phyloP scores from a whole-genome alignment of 2,329 filamentous ascomycete genomes.

The Aureobasidium uvarum region DNA sequence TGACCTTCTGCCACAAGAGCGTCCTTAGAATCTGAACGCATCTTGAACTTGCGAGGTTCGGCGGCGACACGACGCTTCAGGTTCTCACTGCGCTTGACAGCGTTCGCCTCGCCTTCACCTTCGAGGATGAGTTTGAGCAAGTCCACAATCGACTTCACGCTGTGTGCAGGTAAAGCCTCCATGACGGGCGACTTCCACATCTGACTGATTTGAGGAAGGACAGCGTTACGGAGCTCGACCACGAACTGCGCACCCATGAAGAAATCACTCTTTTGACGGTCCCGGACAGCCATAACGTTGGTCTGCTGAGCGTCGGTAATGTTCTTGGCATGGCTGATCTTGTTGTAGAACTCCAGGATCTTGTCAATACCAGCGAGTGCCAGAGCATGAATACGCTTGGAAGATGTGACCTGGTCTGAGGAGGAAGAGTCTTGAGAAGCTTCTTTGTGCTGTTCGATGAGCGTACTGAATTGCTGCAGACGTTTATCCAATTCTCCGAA shows the following conservation, averaged over 20 bases:
- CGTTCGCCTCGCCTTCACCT: slow-evolving; percentile 71
- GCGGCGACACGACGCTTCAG: slow-evolving; percentile 49
- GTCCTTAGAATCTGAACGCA: slow-evolving; percentile 45
- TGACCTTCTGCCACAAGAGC: slow-evolving; percentile 53
- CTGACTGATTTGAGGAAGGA: slow-evolving; percentile 71
- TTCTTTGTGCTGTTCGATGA: slow-evolving; percentile 29
- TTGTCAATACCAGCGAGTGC: slow-evolving; percentile 57
- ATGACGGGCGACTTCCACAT: slow-evolving; percentile 85
- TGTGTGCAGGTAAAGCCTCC: slow-evolving; percentile 73
- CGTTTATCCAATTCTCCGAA: slow-evolving; percentile 66
- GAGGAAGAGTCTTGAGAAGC: slow-evolving; percentile 34
- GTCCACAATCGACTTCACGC: slow-evolving; percentile 76
- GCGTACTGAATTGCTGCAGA: slow-evolving; percentile 34
- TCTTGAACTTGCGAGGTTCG: slow-evolving; percentile 53
- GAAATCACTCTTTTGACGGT: slow-evolving; percentile 57
- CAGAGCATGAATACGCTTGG: slow-evolving; percentile 21
- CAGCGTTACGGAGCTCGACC: slow-evolving; percentile 76
- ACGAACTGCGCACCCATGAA: slow-evolving; percentile 73
- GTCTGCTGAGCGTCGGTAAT: slow-evolving; percentile 73
- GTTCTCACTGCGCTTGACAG: slow-evolving; percentile 62
- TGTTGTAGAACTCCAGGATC: slow-evolving; percentile 76
- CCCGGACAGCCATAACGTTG: slow-evolving; percentile 52
- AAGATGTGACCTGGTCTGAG: slow-evolving; percentile 16
- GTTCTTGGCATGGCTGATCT: slow-evolving; percentile 73
- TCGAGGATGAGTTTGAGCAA: slow-evolving; percentile 76